phyloP scores from a whole-genome alignment of 768 basidiomycete species.

The Lentinula raphanica region DNA sequence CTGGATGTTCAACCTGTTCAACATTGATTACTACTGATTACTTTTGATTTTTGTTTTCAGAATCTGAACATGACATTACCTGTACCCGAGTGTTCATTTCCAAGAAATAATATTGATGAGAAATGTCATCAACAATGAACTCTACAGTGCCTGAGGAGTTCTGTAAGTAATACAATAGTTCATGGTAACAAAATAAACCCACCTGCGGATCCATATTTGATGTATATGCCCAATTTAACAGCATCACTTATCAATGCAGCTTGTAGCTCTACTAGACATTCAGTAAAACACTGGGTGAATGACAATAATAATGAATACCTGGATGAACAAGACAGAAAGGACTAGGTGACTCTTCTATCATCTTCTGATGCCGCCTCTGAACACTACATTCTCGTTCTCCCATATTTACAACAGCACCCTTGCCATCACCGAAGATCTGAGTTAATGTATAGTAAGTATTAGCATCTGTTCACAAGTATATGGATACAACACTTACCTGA shows the following conservation, averaged over 20 bases:
- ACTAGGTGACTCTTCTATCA: constrained; percentile 66
- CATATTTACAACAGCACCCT: constrained; percentile 53
- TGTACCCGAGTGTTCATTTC: constrained; percentile 72
- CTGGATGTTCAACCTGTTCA: constrained; percentile 58
- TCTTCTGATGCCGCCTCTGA: constrained; percentile 67
- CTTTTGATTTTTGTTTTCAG: background rate
- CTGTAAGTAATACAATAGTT: too few species aligned
- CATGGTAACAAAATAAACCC: constrained; percentile 5
- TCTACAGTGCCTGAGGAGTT: constrained; percentile 67
- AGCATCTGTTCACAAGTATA: background rate
- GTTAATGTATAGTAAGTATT: too few species aligned
- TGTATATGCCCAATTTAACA: constrained; percentile 37
- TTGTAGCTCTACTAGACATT: constrained; percentile 30
- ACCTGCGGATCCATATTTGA: constrained; percentile 60
- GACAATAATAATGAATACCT: constrained; percentile 25
- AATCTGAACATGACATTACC: constrained; percentile 16
- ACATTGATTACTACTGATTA: background rate
- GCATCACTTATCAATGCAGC: constrained; percentile 50
- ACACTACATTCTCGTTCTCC: constrained; percentile 69
- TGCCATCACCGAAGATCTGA: constrained; percentile 64
- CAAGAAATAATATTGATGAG: constrained; percentile 56
- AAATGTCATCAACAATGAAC: constrained; percentile 53
- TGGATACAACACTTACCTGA: constrained; percentile 34
- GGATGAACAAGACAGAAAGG: constrained; percentile 45
- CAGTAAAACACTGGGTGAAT: background rate